Evolutionary conservation across 2,329 filamentous ascomycete genomes (phyloP).

Genomic region (Elsinoe ampelina): DNA sequence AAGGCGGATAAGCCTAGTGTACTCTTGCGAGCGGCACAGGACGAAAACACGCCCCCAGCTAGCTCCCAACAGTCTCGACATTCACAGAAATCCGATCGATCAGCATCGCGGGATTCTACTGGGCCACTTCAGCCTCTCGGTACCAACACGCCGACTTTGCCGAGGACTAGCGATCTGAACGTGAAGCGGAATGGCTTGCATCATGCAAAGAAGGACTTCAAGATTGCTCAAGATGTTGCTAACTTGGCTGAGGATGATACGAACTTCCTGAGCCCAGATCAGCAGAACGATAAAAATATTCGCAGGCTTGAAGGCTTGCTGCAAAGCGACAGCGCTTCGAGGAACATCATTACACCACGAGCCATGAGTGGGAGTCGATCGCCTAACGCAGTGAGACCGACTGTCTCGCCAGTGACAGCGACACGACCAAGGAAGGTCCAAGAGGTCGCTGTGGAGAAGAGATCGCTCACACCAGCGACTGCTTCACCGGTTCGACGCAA

Average conservation of each 20-base stretch:
- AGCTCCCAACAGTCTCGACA: neutral
- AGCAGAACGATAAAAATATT: neutral
- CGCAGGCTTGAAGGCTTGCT: conserved; percentile 6
- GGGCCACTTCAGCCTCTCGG: conserved; percentile 18
- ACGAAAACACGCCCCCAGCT: conserved; percentile 11
- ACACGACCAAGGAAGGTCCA: neutral
- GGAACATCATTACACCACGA: neutral
- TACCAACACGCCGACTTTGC: conserved; percentile 18
- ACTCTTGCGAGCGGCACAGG: neutral
- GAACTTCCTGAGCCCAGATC: neutral
- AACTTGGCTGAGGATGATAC: conserved; percentile 6
- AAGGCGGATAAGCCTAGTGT: neutral
- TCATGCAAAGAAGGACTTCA: conserved; percentile 1
- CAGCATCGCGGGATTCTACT: neutral
- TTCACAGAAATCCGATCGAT: neutral
- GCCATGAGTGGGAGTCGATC: neutral
- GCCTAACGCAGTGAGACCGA: neutral
- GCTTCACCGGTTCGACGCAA: neutral
- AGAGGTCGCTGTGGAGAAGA: neutral
- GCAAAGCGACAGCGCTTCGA: neutral
- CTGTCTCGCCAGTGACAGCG: neutral
- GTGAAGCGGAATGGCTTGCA: conserved; percentile 1
- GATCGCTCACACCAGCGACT: neutral
- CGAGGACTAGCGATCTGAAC: conserved; percentile 12
- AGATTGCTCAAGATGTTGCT: neutral